Evolutionary conservation across 352 stramenopile genomes (phyloP), one percentile per base, ranked within the genome.

Genomic region (Globisporangium middletonii): DNA sequence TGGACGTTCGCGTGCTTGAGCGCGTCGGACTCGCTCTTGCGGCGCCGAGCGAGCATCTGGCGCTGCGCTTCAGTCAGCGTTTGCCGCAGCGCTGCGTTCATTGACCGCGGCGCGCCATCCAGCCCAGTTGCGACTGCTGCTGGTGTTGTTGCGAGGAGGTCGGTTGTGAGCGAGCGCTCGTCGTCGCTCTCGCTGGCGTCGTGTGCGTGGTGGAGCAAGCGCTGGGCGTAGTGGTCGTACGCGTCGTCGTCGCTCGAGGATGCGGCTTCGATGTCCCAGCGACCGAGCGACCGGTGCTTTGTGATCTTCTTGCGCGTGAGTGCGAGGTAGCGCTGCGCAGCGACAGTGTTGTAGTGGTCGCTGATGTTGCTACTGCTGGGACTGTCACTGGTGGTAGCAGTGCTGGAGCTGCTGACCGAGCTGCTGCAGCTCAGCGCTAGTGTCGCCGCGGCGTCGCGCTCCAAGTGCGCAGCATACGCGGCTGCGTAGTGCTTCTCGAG

Each of bases 11-110:
- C 68, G 60, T 83, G 60, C 28, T 74, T 72, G 48, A 83, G 67
- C 47, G 78, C 78, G 59, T 91, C 78, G 48, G 74, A 79, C 61
- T 91, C 78, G 54, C 80, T 91, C 63, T 88, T 87, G 56, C 80
- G 78, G 4, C 80, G 71, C 5, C 71, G 65, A 16, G 67, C 72
- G 43, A 83, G 69, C 47, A 69, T 72, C 55, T 69, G 44, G 38
- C 46, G 48, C 1, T 67, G 61, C 54, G 60, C 16, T 26, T 56
- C 27, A 4, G 58, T 61, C n/a, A 62, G 49, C 7, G 67, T 51
- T 43, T 54, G 60, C 4, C 54, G 55, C 23, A 59, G 50, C 30
- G 35, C 64, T 51, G 54, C 26, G 49, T 65, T 56, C 37, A 47
- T 56, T 13, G 56, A 62, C 1, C 23, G 50, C 38, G 56, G 56